Base-by-base conservation (phyloP, 768 basidiomycete species). In the Mycena pura region DNA sequence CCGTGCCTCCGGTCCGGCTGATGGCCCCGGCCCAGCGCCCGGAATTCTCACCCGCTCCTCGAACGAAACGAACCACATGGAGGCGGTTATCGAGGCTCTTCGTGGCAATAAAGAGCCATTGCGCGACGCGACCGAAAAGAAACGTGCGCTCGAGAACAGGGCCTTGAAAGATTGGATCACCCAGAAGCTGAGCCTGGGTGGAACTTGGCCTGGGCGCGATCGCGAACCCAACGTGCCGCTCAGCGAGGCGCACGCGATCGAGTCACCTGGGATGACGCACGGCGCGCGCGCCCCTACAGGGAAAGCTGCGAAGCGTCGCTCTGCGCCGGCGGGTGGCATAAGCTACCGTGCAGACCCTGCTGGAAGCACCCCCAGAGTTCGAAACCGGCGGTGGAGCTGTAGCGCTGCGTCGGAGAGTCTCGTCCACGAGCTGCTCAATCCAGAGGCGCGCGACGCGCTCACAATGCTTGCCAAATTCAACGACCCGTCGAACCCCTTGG, bases 381-480 rank as follows among this genome's bases (percentile, higher is more conserved):
- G 29, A 29, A 14, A 5, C 41, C 21, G 13, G 17, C 34, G 15
- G n/a, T 11, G 10, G n/a, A 29, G 46, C 27, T n/a, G 17, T 32
- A 29, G 0, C 45, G 6, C 3, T 19, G 9, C 6, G 10, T 32
- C 13, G 29, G 19, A 34, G n/a, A n/a, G n/a, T 36, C 44, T 46
- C 29, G 1, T 28, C 0, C n/a, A 7, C 6, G 40, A 41, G 40
- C 9, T 48, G 5, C 22, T 57, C 25, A 57, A 11, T 22, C 56
- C 56, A 13, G 38, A 57, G 56, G 46, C 56, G 28, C 56, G 56
- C 38, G 56, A 31, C 15, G 56, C 29, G 21, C 27, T 57, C 27
- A 48, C 28, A 15, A 39, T 29, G 21, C 56, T 57, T 3, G 22
- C 38, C 14, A 6, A n/a, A 22, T n/a, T n/a, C n/a, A 31, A 40